Percentiles rank a stretch among this genome's conserved stretches.
These are phyloP conservation scores for Penicillium nucicola DNA, from an alignment of 495 filamentous ascomycete genomes.

Conservation along the genomic window DNA sequence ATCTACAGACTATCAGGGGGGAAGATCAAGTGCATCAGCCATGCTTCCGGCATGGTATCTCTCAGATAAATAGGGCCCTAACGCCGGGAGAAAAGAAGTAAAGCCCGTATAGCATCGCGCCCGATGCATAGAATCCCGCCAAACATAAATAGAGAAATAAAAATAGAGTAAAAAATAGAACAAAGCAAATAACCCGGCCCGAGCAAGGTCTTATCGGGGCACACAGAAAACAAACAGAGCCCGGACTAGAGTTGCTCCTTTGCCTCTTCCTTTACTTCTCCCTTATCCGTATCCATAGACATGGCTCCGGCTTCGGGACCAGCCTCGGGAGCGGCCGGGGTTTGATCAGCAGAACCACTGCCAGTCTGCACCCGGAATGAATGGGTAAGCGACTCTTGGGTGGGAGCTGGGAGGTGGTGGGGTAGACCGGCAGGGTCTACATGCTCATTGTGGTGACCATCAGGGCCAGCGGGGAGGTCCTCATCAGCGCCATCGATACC, in stretches of 20 bases:
- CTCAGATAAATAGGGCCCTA: neutral
- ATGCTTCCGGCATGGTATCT: slow-evolving; percentile 1
- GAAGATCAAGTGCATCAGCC: neutral
- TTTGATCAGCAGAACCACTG: slow-evolving; percentile 27
- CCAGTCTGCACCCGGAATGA: slow-evolving; percentile 39
- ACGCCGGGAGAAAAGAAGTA: slow-evolving; percentile 10
- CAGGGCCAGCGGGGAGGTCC: slow-evolving; percentile 17
- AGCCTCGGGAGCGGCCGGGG: slow-evolving; percentile 20
- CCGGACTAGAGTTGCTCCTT: slow-evolving; percentile 4
- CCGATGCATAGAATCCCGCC: slow-evolving; percentile 1
- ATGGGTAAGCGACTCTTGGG: slow-evolving; percentile 40
- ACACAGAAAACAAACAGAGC: slow-evolving; percentile 9
- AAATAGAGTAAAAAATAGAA: neutral
- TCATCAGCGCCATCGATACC: slow-evolving; percentile 26
- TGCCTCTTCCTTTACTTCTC: slow-evolving; percentile 31
- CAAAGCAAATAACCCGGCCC: neutral
- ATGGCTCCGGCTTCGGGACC: slow-evolving; percentile 28
- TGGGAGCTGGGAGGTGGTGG: slow-evolving; percentile 38
- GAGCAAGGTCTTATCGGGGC: neutral
- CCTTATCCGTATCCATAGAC: slow-evolving; percentile 44
- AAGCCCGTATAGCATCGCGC: slow-evolving; percentile 6
- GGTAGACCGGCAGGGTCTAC: slow-evolving; percentile 25
- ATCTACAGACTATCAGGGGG: neutral
- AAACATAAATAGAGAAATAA: neutral
- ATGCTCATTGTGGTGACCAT: slow-evolving; percentile 22